These are phyloP conservation scores for Fomitopsis pinicola DNA, from an alignment of 1,284 basidiomycete species.

Conservation along the genomic window DNA sequence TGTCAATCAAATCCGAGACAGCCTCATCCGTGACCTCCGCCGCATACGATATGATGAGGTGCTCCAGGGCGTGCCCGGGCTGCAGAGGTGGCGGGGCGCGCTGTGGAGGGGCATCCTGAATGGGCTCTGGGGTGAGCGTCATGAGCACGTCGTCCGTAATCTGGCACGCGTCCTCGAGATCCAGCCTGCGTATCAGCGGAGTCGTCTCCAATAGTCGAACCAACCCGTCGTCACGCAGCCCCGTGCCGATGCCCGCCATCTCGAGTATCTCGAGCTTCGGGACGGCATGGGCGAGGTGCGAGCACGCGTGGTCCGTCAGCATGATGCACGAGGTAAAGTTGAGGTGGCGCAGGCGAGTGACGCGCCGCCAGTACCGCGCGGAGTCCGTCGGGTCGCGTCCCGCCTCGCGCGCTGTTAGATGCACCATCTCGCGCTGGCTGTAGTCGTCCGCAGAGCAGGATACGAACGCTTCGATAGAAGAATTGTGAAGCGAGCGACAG, in stretches of 20 bases:
- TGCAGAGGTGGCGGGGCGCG: conserved; percentile 15
- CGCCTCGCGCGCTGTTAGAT: conserved; percentile 57
- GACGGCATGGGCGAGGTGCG: conserved; percentile 66
- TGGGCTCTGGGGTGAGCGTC: conserved; percentile 52
- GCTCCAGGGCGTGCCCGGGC: conserved; percentile 66
- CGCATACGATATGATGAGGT: conserved; percentile 72
- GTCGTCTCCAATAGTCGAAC: conserved; percentile 69
- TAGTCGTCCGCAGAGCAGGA: conserved; percentile 40
- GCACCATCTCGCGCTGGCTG: conserved; percentile 33
- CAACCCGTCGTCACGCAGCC: conserved; percentile 67
- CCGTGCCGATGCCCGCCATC: conserved; percentile 71
- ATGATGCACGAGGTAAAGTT: conserved; percentile 71
- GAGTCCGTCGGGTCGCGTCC: conserved; percentile 54
- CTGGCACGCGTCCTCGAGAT: conserved; percentile 79
- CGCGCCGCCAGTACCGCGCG: conserved; percentile 51
- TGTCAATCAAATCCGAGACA: conserved; percentile 58
- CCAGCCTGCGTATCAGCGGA: conserved; percentile 69
- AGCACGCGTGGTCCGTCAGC: conserved; percentile 72
- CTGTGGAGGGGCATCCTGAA: conserved; percentile 6
- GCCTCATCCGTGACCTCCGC: conserved; percentile 58
- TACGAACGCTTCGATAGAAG: conserved; percentile 70
- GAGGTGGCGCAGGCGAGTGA: conserved; percentile 75
- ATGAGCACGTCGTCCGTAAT: conserved; percentile 72
- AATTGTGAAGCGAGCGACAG: conserved; percentile 67
- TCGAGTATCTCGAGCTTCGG: conserved; percentile 81